Base-by-base conservation (phyloP, 441 rosid genomes). In the Erodium trifolium region DNA sequence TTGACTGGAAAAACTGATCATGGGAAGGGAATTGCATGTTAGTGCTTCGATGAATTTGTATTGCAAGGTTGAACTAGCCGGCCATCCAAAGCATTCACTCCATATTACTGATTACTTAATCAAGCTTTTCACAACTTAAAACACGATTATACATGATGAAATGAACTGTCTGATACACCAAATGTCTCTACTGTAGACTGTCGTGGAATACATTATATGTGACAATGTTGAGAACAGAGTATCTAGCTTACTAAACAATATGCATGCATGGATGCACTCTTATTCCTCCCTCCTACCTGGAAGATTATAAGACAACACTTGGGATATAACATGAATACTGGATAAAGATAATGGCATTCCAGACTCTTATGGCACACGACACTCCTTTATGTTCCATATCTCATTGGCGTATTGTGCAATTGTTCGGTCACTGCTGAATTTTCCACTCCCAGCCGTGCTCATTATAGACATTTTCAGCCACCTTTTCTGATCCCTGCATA, bases 341-440 rank as follows among this genome's bases (percentile, higher is more conserved):
- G 27, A 23, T 23, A 23, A 23, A 23, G 27, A 62, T 0, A 11
- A 23, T 62, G 35, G 65, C 65, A 11, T 27, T 62, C 12, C 65
- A 27, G 65, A 27, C 16, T 12, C 65, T 62, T 29, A 23, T 12
- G 65, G 65, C 65, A 62, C 65, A 27, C 65, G 37, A 10, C 65
- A 62, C 65, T 62, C 65, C 65, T 83, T 70, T 10, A 93, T 91
- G 66, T 78, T 82, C 98, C 98, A 93, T 73, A 93, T 89, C 64
- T 93, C 96, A 59, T 71, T 78, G 5, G 97, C 97, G 45, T 93
- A 91, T 75, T 93, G 94, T 9, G 82, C 93, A 72, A 93, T 89
- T 0, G 98, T 91, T 64, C 98, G 83, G 83, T 93, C 98, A 70
- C 98, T 93, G 79, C 98, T 91, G 85, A 93, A 93, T 81, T 88